These are phyloP conservation scores for Centella asiatica DNA, from an alignment of 129 eudicot genomes.

Conservation along the genomic window DNA sequence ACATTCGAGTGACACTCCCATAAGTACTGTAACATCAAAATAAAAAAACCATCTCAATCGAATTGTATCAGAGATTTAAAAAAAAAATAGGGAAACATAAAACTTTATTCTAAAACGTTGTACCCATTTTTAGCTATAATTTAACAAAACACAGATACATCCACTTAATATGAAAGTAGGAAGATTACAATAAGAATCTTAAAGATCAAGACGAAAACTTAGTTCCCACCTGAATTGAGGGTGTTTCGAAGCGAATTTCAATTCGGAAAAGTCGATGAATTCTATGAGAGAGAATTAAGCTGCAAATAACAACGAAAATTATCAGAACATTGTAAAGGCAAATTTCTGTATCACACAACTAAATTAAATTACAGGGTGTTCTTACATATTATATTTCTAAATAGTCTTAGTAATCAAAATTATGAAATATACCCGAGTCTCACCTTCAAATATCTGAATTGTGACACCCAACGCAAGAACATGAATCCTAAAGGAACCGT, in stretches of 20 bases:
- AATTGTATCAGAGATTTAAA: neutral
- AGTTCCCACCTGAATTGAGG: constrained; percentile 1
- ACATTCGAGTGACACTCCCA: neutral
- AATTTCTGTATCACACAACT: neutral
- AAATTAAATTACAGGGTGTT: neutral
- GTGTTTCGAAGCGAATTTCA: neutral
- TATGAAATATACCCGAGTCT: neutral
- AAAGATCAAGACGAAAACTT: neutral
- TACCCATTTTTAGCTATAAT: no score
- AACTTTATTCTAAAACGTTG: no score
- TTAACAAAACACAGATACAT: neutral
- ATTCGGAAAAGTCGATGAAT: neutral
- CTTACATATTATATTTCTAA: neutral
- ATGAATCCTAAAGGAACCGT: neutral
- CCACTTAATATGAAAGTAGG: neutral
- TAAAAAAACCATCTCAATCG: neutral
- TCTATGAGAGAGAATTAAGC: constrained; percentile 12
- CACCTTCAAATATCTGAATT: constrained; percentile 4
- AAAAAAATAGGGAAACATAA: no score
- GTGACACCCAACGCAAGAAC: neutral
- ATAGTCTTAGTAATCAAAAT: neutral
- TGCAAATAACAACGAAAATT: neutral
- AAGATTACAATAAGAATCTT: neutral
- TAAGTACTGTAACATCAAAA: neutral
- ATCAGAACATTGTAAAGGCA: constrained; percentile 6